phyloP scores from a whole-genome alignment of 805 yeast genomes.

The Candida ortonii region DNA sequence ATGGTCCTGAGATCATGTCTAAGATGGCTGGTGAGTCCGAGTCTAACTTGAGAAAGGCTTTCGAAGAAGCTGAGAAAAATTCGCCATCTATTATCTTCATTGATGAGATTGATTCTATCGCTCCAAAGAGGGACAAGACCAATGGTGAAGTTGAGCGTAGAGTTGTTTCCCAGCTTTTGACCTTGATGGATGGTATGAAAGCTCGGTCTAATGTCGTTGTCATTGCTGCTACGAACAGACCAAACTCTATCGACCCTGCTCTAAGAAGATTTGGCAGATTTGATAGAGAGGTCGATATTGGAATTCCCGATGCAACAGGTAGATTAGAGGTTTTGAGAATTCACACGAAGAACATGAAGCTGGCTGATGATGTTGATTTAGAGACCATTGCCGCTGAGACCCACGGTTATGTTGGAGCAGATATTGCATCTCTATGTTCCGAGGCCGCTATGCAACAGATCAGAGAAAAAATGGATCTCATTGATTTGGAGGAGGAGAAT shows the following conservation, averaged over 20 bases:
- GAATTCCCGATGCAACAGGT: slow-evolving; percentile 97
- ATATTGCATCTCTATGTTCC: slow-evolving; percentile 96
- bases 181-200: slow-evolving; percentile 99
- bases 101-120: slow-evolving; percentile 98
- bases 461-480: slow-evolving; percentile 98
- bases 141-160: slow-evolving; percentile 99
- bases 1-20: slow-evolving; percentile 99
- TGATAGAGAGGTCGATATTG: slow-evolving; percentile 83
- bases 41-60: slow-evolving; percentile 94
- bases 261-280: slow-evolving; percentile 82
- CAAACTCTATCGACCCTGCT: slow-evolving; percentile 83
- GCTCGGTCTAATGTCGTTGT: slow-evolving; percentile 98
- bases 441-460: slow-evolving; percentile 99
- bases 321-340: slow-evolving; percentile 95
- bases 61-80: slow-evolving; percentile 98
- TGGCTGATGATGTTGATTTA: slow-evolving; percentile 90
- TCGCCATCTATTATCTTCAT: slow-evolving; percentile 97
- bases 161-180: slow-evolving; percentile 95
- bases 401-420: slow-evolving; percentile 99
- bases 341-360: slow-evolving; percentile 98
- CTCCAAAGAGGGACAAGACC: slow-evolving; percentile 99
- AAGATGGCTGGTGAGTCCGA: slow-evolving; percentile 99
- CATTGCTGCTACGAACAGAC: slow-evolving; percentile 94
- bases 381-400: slow-evolving; percentile 96
- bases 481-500: slow-evolving; percentile 92